phyloP scores from a whole-genome alignment of 257 asterid genomes.

The Przewalskia tangutica region DNA sequence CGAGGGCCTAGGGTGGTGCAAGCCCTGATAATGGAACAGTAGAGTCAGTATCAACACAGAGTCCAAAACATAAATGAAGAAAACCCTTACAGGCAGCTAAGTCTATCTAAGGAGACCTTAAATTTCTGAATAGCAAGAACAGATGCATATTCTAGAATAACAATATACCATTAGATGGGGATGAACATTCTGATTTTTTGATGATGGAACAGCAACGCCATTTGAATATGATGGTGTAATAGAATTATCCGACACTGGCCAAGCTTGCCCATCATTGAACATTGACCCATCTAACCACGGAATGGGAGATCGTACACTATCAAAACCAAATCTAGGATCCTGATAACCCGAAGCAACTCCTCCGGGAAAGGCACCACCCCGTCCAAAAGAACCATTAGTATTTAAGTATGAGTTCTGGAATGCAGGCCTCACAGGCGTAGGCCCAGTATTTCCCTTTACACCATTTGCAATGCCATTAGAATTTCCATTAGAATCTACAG shows the following conservation, averaged over 20 bases:
- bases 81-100: not conserved
- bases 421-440: constrained; percentile 11
- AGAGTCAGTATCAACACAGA: not conserved
- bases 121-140: not conserved
- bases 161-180: constrained; percentile 39
- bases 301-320: constrained; percentile 40
- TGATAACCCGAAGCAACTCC: constrained; percentile 44
- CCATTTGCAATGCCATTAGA: constrained; percentile 36
- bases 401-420: constrained; percentile 30
- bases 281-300: constrained; percentile 51
- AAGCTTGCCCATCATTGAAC: constrained; percentile 38
- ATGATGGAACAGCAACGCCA: constrained; percentile 26
- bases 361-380: constrained; percentile 32
- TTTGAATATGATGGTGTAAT: constrained; percentile 29
- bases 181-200: constrained; percentile 29
- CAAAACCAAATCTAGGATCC: constrained; percentile 47
- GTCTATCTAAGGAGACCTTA: not conserved
- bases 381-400: constrained; percentile 30
- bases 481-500: constrained; percentile 43
- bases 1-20: constrained; percentile 34
- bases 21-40: constrained; percentile 23
- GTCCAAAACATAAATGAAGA: not conserved
- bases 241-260: constrained; percentile 33
- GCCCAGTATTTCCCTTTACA: constrained; percentile 28
- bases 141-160: not conserved